phyloP scores from a whole-genome alignment of 306 rosid genomes.

The Sicyos baderoa region DNA sequence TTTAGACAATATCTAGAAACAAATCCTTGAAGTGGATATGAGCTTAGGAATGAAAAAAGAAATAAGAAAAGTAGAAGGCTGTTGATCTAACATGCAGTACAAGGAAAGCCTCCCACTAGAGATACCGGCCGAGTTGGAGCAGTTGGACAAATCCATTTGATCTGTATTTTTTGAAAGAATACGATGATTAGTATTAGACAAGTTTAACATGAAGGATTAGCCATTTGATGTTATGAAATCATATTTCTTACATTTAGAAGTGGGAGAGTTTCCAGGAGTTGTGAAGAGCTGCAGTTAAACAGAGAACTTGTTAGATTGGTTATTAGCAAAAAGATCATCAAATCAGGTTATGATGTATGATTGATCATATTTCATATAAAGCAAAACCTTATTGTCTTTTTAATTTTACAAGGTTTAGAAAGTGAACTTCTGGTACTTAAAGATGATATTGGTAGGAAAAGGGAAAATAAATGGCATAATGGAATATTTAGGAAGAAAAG shows the following conservation, averaged over 20 bases:
- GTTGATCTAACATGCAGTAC: conserved; percentile 75
- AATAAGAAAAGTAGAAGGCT: conserved; percentile 3
- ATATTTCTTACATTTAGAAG: conserved; percentile 69
- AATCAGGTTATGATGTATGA: neutral
- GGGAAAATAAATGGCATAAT: neutral
- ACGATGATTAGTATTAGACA: neutral
- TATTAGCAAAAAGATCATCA: neutral
- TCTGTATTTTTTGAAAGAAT: conserved; percentile 33
- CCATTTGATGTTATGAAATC: neutral
- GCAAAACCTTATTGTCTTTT: neutral
- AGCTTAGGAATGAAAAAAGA: neutral
- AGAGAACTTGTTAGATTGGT: conserved; percentile 28
- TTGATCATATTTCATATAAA: neutral
- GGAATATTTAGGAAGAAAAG: neutral
- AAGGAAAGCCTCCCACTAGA: conserved; percentile 82
- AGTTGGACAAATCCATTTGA: conserved; percentile 99
- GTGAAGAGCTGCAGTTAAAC: conserved; percentile 73
- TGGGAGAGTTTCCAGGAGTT: conserved; percentile 76
- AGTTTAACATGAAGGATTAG: neutral
- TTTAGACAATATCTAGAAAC: neutral
- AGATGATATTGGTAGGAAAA: neutral
- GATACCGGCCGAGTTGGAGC: conserved; percentile 99
- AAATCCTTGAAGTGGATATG: neutral
- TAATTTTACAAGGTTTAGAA: conserved; percentile 6
- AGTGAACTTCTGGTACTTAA: conserved; percentile 4